These are phyloP conservation scores for Xylaria telfairii DNA, from an alignment of 495 filamentous ascomycete genomes.

Conservation along the genomic window DNA sequence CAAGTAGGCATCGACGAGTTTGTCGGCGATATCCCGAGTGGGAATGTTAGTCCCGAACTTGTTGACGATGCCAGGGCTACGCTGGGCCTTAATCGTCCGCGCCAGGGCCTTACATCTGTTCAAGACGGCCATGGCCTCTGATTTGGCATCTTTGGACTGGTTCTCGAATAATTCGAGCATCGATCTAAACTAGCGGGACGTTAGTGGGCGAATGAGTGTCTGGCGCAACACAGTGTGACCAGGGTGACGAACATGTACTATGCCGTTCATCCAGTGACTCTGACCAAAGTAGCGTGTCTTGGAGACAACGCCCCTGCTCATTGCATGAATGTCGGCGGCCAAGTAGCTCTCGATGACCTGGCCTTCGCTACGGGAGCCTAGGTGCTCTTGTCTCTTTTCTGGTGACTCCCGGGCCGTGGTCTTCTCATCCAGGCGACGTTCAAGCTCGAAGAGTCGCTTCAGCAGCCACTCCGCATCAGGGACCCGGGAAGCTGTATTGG, in stretches of 20 bases:
- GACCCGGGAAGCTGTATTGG: background rate
- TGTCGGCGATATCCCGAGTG: constrained; percentile 51
- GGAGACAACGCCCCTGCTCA: constrained; percentile 53
- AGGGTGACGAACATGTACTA: constrained; percentile 45
- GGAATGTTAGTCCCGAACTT: constrained; percentile 47
- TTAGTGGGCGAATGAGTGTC: constrained; percentile 16
- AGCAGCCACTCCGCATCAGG: constrained; percentile 32
- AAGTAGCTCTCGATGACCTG: constrained; percentile 14
- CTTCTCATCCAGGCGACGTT: constrained; percentile 35
- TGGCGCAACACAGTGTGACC: constrained; percentile 19
- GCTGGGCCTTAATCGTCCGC: constrained; percentile 52
- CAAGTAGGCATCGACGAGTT: constrained; percentile 59
- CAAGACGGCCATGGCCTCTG: constrained; percentile 39
- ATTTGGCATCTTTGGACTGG: constrained; percentile 40
- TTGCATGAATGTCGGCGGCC: constrained; percentile 33
- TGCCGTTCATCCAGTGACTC: constrained; percentile 60
- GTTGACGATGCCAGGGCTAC: constrained; percentile 50
- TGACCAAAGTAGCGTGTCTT: constrained; percentile 62
- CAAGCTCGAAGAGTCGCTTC: constrained; percentile 34
- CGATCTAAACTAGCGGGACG: constrained; percentile 44
- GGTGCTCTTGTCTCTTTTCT: constrained; percentile 39
- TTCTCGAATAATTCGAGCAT: constrained; percentile 48
- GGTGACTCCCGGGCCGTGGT: constrained; percentile 2
- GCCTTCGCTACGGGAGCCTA: constrained; percentile 34
- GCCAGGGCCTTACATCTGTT: constrained; percentile 53